Base-by-base conservation (phyloP, 176 grass and related monocot species). In the Cymbopogon citratus region DNA sequence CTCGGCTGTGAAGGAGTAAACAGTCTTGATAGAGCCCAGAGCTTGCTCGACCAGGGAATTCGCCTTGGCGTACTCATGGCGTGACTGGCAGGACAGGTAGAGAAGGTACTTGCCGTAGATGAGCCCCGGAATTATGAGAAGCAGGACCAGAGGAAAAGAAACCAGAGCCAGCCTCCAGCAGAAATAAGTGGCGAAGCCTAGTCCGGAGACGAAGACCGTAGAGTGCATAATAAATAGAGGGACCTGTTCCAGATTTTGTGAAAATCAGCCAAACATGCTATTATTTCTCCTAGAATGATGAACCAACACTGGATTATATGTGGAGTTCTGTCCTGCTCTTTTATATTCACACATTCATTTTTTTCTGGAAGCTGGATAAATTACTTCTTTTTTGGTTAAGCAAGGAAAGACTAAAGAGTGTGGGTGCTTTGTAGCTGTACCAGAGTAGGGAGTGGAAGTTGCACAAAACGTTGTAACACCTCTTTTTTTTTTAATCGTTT, bases 1-100 rank as follows among this genome's bases (percentile, higher is more conserved):
- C 88, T 98, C 96, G 5, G 96, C 96, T 0, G 96, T 99, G 87
- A 99, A 99, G 6, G 96, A 99, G 64, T 99, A 99, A 5, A 95
- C 57, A 13, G 96, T 99, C 85, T 95, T 99, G 85, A 99, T 90
- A 1, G 92, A 93, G 11, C 92, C 81, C 11, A 99, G 89, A 0
- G 96, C 96, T 65, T 98, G 96, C 59, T 95, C 88, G 9, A 91
- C 82, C 14, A 99, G 49, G n/a, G 89, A 92, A 28, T 93, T 95
- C 12, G 96, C 96, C 18, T 91, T 88, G 27, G 84, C 52, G 12
- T 98, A 95, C 66, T 89, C 89, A 0, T 73, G 82, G 21, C 85
- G 92, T 3, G 91, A 82, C 71, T 77, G 73, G 10, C 75, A 82
- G 27, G 92, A 95, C 63, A 98, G 96, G 60, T 85, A 91, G 72